Evolutionary conservation across 2,329 filamentous ascomycete genomes (phyloP), one percentile per base, ranked within the genome.

Genomic region (Blastomyces silverae): DNA sequence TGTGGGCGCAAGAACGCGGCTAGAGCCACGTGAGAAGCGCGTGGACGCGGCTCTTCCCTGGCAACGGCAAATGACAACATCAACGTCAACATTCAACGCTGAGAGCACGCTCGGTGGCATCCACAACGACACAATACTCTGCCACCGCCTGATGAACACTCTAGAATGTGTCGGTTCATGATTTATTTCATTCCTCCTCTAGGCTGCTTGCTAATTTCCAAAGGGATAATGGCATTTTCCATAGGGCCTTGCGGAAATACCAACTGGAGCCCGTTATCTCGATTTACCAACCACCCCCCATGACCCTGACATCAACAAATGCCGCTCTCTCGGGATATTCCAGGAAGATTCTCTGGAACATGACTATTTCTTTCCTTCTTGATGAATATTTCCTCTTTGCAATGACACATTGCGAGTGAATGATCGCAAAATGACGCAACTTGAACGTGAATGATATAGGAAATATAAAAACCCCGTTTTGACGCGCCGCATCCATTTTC

Each of bases 321-420:
- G 25, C 3, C 20, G n/a, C 20, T 25, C 34, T 39, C 17, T 57
- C 31, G 17, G 55, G 42, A 46, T 28, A 46, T 46, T 31, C 42
- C 58, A 48, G 42, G 20, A 22, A 46, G 25, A 13, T n/a, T 25
- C 25, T 34, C 25, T 48, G 39, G 39, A 44, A 60, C 17, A 31
- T 31, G 15, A 5, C 25, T 25, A 17, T 60, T 44, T 31, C 15
- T 59, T 17, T 7, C 17, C 10, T 15, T 44, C 5, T 39, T 8
- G 8, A 31, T 34, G 15, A 55, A 34, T 8, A 2, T 25, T 22
- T 59, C n/a, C 56, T n/a, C 20, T 59, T 25, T 11, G 22, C 20
- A 28, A 25, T 20, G 42, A 59, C 56, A 59, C 56, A 22, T 44
- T 11, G 37, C 56, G 15, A 55, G 56, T 59, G 56, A 59, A 59